Conservation (phyloP, 1,284 basidiomycete species). For the Cutaneotrichosporon curvatum region DNA sequence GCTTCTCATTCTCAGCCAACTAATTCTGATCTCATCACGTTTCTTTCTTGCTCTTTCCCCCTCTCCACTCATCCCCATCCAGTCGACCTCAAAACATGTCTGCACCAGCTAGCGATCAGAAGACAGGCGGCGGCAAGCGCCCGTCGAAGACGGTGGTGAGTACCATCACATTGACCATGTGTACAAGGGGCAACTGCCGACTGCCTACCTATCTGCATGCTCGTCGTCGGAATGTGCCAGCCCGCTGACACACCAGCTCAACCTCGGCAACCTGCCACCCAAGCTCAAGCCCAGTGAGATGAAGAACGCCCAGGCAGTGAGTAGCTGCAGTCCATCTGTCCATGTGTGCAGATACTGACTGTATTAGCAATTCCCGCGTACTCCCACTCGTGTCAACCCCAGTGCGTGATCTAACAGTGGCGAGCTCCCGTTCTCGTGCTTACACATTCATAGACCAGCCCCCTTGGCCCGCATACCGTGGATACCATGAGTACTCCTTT, state of each 20-base stretch:
- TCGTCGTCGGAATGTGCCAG: too few relatives aligned
- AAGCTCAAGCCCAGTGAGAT: slow-evolving; percentile 40
- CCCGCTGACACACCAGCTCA: slow-evolving; percentile 30
- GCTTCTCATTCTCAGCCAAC: too few relatives aligned
- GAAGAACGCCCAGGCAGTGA: slow-evolving; percentile 35
- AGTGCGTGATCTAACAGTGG: slow-evolving; percentile 28
- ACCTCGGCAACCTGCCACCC: slow-evolving; percentile 45
- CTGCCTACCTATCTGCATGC: too few relatives aligned
- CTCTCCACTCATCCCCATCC: not conserved
- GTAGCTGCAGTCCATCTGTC: too few relatives aligned
- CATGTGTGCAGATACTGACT: not conserved
- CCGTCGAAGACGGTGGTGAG: slow-evolving; percentile 32
- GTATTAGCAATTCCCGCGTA: slow-evolving; percentile 38
- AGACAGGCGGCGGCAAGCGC: slow-evolving; percentile 18
- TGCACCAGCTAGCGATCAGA: slow-evolving; percentile 26
- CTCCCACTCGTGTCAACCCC: slow-evolving; percentile 48
- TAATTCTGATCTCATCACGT: too few relatives aligned
- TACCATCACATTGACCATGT: not conserved
- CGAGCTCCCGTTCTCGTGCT: not conserved
- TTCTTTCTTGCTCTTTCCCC: too few relatives aligned
- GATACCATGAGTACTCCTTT: slow-evolving; percentile 93
- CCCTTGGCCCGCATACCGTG: slow-evolving; percentile 90
- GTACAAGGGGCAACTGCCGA: too few relatives aligned
- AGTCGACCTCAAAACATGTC: slow-evolving; percentile 2
- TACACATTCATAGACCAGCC: slow-evolving; percentile 60